Evolutionary conservation across 192 early-diverging fungal genomes (phyloP).

Genomic region (Podila horticola): DNA sequence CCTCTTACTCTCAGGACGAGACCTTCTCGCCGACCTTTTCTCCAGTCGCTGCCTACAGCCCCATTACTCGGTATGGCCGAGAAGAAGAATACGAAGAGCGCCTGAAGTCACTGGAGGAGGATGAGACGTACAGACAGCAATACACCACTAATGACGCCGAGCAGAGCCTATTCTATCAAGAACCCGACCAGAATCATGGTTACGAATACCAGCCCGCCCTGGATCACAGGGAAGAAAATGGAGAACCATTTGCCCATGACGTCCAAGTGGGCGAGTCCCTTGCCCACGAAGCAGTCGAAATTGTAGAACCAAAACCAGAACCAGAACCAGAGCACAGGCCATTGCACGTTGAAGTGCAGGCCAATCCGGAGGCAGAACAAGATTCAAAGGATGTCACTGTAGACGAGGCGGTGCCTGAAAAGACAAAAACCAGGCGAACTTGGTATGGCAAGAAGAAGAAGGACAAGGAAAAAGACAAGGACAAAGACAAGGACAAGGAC

Average conservation of each 20-base stretch:
- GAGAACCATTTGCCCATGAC: no score
- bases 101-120: neutral
- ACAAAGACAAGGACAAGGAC: conserved; percentile 6
- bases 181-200: no score
- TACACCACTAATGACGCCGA: no score
- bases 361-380: neutral
- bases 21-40: conserved; percentile 13
- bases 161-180: no score
- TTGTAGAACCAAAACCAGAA: neutral
- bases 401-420: neutral
- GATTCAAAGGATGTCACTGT: neutral
- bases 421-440: conserved; percentile 37
- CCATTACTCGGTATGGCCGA: neutral
- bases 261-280: no score
- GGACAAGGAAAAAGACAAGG: conserved; percentile 24
- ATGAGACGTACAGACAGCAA: no score
- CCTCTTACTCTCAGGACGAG: conserved; percentile 22
- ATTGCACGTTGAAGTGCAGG: neutral
- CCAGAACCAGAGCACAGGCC: neutral
- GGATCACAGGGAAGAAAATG: no score
- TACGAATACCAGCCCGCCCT: no score
- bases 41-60: neutral
- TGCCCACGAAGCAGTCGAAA: no score
- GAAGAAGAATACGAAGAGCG: neutral
- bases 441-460: conserved; percentile 52